Conservation (phyloP, 2,329 filamentous ascomycete genomes). For the Leptosphaerulina australis region DNA sequence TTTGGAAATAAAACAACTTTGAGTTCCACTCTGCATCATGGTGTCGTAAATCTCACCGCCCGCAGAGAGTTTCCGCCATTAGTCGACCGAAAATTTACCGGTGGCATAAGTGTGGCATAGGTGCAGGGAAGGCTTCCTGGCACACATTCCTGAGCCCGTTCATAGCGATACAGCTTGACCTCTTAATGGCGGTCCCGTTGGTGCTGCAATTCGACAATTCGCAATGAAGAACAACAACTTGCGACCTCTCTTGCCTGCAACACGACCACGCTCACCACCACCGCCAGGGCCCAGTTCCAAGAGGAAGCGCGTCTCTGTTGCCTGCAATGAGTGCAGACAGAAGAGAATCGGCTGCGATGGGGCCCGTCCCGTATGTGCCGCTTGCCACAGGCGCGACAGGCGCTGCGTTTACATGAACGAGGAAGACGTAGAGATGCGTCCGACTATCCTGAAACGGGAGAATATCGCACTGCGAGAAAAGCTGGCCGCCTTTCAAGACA, state of each 20-base stretch:
- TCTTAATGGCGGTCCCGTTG: conserved; percentile 6
- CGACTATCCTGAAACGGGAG: conserved; percentile 19
- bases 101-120: conserved; percentile 3
- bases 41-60: conserved; percentile 8
- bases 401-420: conserved; percentile 21
- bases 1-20: conserved; percentile 9
- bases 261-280: conserved; percentile 17
- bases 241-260: conserved; percentile 16
- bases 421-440: conserved; percentile 17
- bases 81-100: background rate
- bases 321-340: conserved; percentile 20
- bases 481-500: conserved; percentile 10
- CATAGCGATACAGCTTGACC: conserved; percentile 1
- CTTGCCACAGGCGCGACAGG: conserved; percentile 14
- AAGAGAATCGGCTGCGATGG: conserved; percentile 23
- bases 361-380: conserved; percentile 12
- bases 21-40: background rate
- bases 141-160: conserved; percentile 1
- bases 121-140: background rate
- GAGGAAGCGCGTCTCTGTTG: conserved; percentile 20
- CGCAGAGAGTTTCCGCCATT: background rate
- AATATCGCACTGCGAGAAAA: conserved; percentile 19
- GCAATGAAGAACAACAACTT: conserved; percentile 16
- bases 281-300: conserved; percentile 8
- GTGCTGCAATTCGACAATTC: conserved; percentile 7